Base-by-base conservation (phyloP, 2,329 filamentous ascomycete genomes). In the Diaporthe citri region DNA sequence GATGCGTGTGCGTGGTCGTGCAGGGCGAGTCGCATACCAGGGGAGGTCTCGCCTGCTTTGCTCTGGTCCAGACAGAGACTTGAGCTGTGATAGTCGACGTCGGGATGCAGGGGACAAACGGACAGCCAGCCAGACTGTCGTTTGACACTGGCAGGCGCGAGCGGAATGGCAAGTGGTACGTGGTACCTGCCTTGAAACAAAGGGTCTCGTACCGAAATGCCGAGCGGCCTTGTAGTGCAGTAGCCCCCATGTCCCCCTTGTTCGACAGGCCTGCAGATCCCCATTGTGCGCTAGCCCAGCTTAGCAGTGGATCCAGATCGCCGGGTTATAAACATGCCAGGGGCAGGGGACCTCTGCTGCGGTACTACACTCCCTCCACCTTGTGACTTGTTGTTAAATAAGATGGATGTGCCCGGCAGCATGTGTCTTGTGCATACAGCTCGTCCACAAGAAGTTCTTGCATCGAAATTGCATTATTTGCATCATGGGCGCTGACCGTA, bases 181-280 rank as follows among this genome's bases (percentile, higher is more conserved):
- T 67, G 31, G 62, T 67, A 67, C 64, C 64, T 55, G 48, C n/a
- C 46, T 52, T 69, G 64, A 69, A 69, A 69, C 64, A 69, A 69
- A 69, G 64, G 64, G 46, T 69, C 48, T 69, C 64, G 64, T 55
- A 69, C 64, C 64, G 64, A 69, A 69, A 69, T 69, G 64, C 64
- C 64, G 64, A 69, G n/a, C 17, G n/a, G 34, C 64, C 64, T 13
- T 46, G 25, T 56, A 56, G 52, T 52, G 64, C 34, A 69, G 39
- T 52, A 31, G 34, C 60, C 60, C 62, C 62, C 62, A 36, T 48
- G 34, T 22, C 64, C 51, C 64, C 64, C 64, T 69, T 69, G 64
- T 69, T 28, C 48, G 64, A 48, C 48, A 69, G 22, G 64, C 64
- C 64, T 69, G 64, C 64, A 69, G 64, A 69, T 69, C 64, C 64